Conservation (phyloP, 768 basidiomycete species). For the Hericium coralloides region DNA sequence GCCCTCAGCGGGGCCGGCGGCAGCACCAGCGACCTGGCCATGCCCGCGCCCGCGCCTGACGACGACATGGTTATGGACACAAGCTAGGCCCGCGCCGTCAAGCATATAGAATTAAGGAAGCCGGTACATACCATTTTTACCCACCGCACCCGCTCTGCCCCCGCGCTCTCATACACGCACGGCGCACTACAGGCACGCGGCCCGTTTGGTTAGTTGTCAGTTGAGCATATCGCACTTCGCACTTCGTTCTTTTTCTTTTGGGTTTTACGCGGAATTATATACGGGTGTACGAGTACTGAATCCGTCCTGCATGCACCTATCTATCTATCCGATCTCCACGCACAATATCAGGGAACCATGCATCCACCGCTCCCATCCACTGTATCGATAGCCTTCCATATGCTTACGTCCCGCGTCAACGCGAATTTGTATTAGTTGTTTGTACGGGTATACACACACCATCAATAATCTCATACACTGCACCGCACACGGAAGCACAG, state of each 20-base stretch:
- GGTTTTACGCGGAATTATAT: neutral
- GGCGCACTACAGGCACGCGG: too few relatives aligned
- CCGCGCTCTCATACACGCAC: neutral
- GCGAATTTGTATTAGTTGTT: neutral
- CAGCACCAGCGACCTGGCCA: neutral
- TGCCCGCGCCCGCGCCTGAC: neutral
- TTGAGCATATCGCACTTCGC: neutral
- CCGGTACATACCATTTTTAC: neutral
- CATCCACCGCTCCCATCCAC: neutral
- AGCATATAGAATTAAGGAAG: neutral
- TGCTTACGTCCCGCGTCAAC: neutral
- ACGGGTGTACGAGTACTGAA: neutral
- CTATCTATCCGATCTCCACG: neutral
- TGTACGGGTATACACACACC: neutral
- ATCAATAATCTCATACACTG: neutral
- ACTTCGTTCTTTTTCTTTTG: neutral
- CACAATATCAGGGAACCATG: neutral
- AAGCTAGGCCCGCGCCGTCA: constrained; percentile 6
- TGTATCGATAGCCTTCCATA: neutral
- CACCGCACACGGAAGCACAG: neutral
- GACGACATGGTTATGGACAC: constrained; percentile 12
- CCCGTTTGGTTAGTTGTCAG: neutral
- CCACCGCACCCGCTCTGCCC: neutral
- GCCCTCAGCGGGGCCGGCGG: constrained; percentile 10
- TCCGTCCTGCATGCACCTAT: neutral